Conservation (phyloP, 306 rosid genomes). For the Ceratonia siliqua region DNA sequence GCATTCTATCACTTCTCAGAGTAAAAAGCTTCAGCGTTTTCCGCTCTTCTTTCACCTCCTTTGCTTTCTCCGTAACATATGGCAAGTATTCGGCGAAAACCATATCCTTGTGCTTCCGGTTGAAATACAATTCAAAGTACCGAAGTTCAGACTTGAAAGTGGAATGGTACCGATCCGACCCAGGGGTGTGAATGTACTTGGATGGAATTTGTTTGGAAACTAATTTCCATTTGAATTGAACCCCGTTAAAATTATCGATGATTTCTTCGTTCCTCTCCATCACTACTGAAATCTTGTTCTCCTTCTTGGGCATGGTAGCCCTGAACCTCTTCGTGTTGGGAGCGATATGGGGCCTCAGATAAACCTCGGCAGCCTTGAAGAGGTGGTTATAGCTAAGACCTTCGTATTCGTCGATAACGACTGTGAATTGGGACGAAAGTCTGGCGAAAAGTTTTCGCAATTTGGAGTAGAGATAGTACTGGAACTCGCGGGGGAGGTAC, state of each 20-base stretch:
- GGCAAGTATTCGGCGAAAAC: slow-evolving; percentile 24
- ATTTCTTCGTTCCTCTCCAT: slow-evolving; percentile 35
- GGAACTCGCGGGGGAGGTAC: slow-evolving; percentile 36
- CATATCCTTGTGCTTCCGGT: slow-evolving; percentile 20
- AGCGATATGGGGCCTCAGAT: slow-evolving; percentile 34
- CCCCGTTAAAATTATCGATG: slow-evolving; percentile 36
- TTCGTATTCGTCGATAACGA: slow-evolving; percentile 42
- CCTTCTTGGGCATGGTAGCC: slow-evolving; percentile 30
- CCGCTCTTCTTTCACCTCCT: slow-evolving; percentile 15
- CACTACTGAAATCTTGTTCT: slow-evolving; percentile 11
- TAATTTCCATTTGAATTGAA: slow-evolving; percentile 34
- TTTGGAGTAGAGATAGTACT: slow-evolving; percentile 22
- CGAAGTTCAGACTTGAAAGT: neutral
- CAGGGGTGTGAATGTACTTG: slow-evolving; percentile 3
- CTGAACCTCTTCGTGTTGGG: slow-evolving; percentile 31
- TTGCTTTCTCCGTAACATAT: neutral
- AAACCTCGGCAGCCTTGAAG: slow-evolving; percentile 39
- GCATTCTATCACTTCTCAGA: neutral
- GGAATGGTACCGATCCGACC: neutral
- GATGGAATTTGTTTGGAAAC: slow-evolving; percentile 5
- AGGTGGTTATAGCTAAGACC: slow-evolving; percentile 36
- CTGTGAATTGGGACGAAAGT: slow-evolving; percentile 36
- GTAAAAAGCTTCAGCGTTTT: slow-evolving; percentile 31
- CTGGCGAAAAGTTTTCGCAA: neutral
- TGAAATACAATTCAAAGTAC: slow-evolving; percentile 34